Conservation (phyloP, 208 protist species). For the Vickermania ingenoplastis region DNA sequence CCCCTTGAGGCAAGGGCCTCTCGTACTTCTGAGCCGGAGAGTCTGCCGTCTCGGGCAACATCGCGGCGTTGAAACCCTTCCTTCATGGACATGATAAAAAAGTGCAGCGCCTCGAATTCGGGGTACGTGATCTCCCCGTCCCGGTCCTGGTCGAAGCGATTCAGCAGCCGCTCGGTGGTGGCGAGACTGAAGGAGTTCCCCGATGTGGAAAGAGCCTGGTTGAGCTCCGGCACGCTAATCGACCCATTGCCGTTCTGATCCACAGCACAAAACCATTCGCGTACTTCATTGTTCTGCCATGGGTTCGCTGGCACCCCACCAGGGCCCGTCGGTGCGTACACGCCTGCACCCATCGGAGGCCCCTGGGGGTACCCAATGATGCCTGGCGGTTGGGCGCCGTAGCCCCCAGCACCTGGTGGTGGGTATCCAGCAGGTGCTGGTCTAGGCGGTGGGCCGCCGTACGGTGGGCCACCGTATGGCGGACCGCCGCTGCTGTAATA, state of each 20-base stretch:
- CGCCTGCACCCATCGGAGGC: slow-evolving; percentile 2
- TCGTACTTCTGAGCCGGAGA: slow-evolving; percentile 63
- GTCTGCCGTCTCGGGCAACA: slow-evolving; percentile 32
- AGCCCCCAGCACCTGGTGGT: background rate
- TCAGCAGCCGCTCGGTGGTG: slow-evolving; percentile 68
- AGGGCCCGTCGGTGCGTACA: slow-evolving; percentile 9
- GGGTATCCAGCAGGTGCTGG: no score
- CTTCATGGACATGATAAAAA: slow-evolving; percentile 69
- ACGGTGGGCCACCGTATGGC: no score
- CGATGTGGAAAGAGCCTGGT: slow-evolving; percentile 46
- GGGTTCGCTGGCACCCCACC: slow-evolving; percentile 4
- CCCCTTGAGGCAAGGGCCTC: slow-evolving; percentile 34
- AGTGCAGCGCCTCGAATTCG: slow-evolving; percentile 71
- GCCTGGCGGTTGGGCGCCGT: background rate
- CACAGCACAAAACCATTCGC: slow-evolving; percentile 69
- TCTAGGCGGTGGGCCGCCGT: no score
- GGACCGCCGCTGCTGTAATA: no score
- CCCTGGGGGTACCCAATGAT: background rate
- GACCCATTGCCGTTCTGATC: slow-evolving; percentile 57
- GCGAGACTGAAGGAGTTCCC: slow-evolving; percentile 53
- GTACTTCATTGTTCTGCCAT: slow-evolving; percentile 24
- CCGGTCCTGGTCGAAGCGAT: slow-evolving; percentile 72
- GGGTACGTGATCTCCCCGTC: slow-evolving; percentile 49
- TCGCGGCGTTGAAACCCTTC: slow-evolving; percentile 60
- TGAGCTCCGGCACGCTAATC: slow-evolving; percentile 71